These are phyloP conservation scores for Picea sitchensis DNA, from an alignment of 75 land plant species.

Conservation along the genomic window DNA sequence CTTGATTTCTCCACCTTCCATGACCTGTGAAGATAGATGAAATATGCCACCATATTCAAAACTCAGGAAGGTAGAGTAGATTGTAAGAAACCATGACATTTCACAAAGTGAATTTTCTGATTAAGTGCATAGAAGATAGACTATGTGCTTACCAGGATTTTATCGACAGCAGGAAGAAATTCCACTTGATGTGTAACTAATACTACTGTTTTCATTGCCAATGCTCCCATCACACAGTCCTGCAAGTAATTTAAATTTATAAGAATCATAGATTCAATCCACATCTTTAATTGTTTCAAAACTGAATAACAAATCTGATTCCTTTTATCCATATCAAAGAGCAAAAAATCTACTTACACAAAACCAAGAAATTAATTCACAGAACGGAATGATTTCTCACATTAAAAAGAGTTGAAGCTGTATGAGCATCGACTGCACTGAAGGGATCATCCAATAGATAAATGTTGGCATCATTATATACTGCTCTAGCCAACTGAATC, in stretches of 20 bases:
- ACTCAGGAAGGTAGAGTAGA: not conserved
- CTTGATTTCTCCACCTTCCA: conserved; percentile 54
- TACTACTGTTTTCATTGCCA: conserved; percentile 58
- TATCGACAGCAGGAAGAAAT: conserved; percentile 52
- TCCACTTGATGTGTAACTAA: conserved; percentile 89
- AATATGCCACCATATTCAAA: not conserved
- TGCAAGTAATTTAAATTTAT: conserved; percentile 21
- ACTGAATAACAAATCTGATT: no score
- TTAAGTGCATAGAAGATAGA: not conserved
- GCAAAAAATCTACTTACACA: no score
- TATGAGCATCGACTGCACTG: conserved; percentile 91
- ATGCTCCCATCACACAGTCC: conserved; percentile 73
- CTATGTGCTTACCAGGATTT: conserved; percentile 49
- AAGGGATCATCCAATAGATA: conserved; percentile 88
- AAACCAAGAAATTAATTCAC: not conserved
- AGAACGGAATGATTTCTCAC: conserved; percentile 22
- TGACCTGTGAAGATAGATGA: conserved; percentile 39
- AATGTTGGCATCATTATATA: conserved; percentile 69
- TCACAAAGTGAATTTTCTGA: not conserved
- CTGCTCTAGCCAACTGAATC: conserved; percentile 80
- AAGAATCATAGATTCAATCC: not conserved
- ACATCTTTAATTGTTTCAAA: no score
- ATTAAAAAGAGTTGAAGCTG: conserved; percentile 62
- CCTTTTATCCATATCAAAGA: conserved; percentile 19
- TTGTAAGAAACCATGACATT: not conserved